Conservation (phyloP, 2,329 filamentous ascomycete species). For the Cadophora gregata region DNA sequence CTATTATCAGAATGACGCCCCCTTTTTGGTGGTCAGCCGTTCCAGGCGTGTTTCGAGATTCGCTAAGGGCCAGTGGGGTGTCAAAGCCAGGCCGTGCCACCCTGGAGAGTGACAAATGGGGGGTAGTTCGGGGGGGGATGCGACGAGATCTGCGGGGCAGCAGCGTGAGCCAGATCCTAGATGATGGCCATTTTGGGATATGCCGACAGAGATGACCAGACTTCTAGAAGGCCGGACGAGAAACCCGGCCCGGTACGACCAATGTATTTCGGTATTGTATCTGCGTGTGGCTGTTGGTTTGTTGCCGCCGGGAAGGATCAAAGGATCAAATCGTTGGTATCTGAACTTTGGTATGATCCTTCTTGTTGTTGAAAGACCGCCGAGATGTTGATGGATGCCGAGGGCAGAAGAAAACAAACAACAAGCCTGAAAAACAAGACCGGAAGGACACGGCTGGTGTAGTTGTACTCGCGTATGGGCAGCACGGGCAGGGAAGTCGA, state of each 20-base stretch:
- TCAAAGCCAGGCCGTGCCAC: slow-evolving; percentile 6
- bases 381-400: background rate
- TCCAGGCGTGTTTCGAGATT: slow-evolving; percentile 35
- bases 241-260: background rate
- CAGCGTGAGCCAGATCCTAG: slow-evolving; percentile 13
- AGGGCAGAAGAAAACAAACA: background rate
- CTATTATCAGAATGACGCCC: slow-evolving; percentile 20
- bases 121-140: slow-evolving; percentile 12
- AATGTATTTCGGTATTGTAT: background rate
- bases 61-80: slow-evolving; percentile 9
- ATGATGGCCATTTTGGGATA: slow-evolving; percentile 9
- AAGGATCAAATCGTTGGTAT: background rate
- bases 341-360: background rate
- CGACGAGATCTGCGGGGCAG: slow-evolving; percentile 7
- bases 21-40: slow-evolving; percentile 22
- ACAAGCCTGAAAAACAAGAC: background rate
- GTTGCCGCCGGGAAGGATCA: background rate
- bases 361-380: background rate
- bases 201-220: slow-evolving; percentile 13
- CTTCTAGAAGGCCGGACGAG: background rate
- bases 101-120: slow-evolving; percentile 8
- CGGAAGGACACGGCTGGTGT: background rate
- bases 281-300: background rate
- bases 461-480: background rate
- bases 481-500: background rate